These are phyloP conservation scores for Schizothecium vesticola DNA, from an alignment of 495 filamentous ascomycete genomes.

Conservation along the genomic window DNA sequence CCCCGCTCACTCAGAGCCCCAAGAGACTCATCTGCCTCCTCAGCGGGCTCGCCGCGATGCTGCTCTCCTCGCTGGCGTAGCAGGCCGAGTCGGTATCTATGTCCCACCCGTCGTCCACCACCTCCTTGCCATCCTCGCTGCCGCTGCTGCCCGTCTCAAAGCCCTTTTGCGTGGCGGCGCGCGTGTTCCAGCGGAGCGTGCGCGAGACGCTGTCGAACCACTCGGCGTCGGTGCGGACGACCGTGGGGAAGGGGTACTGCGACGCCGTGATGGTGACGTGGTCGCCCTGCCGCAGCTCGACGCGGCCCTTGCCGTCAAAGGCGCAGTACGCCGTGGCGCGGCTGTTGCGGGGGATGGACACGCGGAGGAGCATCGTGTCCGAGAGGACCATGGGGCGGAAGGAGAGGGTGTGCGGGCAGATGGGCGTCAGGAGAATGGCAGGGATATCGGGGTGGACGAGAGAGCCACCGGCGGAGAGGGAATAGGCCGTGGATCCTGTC, in stretches of 20 bases:
- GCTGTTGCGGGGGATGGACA: constrained; percentile 75
- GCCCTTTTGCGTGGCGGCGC: constrained; percentile 78
- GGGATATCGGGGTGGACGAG: constrained; percentile 96
- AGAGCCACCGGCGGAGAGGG: constrained; percentile 89
- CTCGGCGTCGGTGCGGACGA: constrained; percentile 71
- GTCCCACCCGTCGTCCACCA: constrained; percentile 62
- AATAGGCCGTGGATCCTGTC: constrained; percentile 84
- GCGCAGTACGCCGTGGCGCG: constrained; percentile 91
- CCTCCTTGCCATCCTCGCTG: constrained; percentile 30
- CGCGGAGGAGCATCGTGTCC: constrained; percentile 82
- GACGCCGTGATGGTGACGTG: constrained; percentile 91
- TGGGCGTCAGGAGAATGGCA: constrained; percentile 93
- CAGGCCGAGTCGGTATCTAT: constrained; percentile 75
- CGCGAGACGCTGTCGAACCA: constrained; percentile 94
- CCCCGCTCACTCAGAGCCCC: constrained; percentile 33
- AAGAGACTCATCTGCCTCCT: constrained; percentile 63
- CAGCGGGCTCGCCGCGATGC: constrained; percentile 58
- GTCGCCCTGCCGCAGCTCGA: constrained; percentile 87
- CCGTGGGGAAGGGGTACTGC: constrained; percentile 93
- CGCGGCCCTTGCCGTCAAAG: constrained; percentile 92
- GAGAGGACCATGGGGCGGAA: constrained; percentile 99
- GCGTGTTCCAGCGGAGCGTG: constrained; percentile 87
- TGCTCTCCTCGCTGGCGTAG: constrained; percentile 59
- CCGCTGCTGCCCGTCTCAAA: constrained; percentile 50
- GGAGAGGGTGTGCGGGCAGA: constrained; percentile 93